Evolutionary conservation across 257 asterid species (phyloP).

Genomic region (Pogostemon cablin): DNA sequence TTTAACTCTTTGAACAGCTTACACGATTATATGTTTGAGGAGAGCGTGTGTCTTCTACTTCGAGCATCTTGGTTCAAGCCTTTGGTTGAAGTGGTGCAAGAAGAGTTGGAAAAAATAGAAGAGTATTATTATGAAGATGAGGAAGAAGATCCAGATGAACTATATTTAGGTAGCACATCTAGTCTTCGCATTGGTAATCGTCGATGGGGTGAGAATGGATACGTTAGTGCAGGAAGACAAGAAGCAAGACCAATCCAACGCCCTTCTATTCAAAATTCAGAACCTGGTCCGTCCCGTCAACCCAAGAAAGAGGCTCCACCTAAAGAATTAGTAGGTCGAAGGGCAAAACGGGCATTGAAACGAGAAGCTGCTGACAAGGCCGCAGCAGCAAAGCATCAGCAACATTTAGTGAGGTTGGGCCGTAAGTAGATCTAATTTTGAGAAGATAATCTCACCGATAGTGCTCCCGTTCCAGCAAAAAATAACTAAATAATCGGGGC

Average conservation of each 20-base stretch:
- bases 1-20: constrained; percentile 46
- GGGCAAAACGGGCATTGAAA: constrained; percentile 80
- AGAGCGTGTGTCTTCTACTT: constrained; percentile 90
- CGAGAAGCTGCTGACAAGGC: constrained; percentile 83
- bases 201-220: constrained; percentile 89
- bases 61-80: constrained; percentile 92
- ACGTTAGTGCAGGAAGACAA: constrained; percentile 80
- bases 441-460: constrained; percentile 9
- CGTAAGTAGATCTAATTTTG: constrained; percentile 31
- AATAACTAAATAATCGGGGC: constrained; percentile 22
- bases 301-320: constrained; percentile 56
- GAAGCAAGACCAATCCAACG: constrained; percentile 66
- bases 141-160: constrained; percentile 61
- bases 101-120: constrained; percentile 58
- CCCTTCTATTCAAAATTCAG: constrained; percentile 36
- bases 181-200: constrained; percentile 69
- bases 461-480: background rate
- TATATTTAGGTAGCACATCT: constrained; percentile 51
- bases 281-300: constrained; percentile 74
- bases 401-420: constrained; percentile 62
- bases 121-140: constrained; percentile 55
- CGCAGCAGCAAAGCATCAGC: constrained; percentile 72
- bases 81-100: constrained; percentile 59
- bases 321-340: constrained; percentile 65
- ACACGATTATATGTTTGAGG: constrained; percentile 88